Evolutionary conservation across 2,329 filamentous ascomycete species (phyloP), one percentile per base, ranked within the genome.

Genomic region (Corinectria fuckeliana): DNA sequence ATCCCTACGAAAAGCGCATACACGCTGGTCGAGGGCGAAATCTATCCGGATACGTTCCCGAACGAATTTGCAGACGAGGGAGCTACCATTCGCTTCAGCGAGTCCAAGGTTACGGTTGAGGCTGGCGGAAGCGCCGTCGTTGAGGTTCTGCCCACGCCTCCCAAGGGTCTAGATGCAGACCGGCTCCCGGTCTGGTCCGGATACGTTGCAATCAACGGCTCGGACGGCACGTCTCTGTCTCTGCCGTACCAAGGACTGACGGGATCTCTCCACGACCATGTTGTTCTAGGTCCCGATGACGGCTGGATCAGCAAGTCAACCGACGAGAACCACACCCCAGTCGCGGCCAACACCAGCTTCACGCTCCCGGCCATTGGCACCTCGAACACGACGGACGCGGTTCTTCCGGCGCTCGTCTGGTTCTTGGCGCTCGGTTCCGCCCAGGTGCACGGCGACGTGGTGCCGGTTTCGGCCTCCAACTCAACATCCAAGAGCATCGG

Each of bases 1-100:
- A 71, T 80, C 6, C 78, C 80, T 3, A 80, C 85, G 10, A 73
- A 79, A 13, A 85, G 85, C 3, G 80, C 81, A 52, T 88, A 87
- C 71, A 83, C 85, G 1, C 73, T 77, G 1, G 66, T 65, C 21
- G 64, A 69, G 2, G 69, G 60, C 25, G 65, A 68, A 25, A 76
- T 76, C 45, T 74, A 73, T 44, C 77, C 81, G 0, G 71, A 72
- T 7, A 10, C 53, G 0, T 85, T 84, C 65, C 82, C 83, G 25
- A 82, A 80, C 25, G 75, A 81, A 6, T 70, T 80, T 4, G 69
- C 75, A 1, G 65, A 71, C n/a, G 71, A 74, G 20, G 75, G 76
- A 38, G 83, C 82, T 9, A 75, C 73, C 1, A 63, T 85, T 26
- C 65, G 69, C 34, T 78, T 85, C 50, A 77, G 73, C 65, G 68